phyloP scores from a whole-genome alignment of 345 rosid genomes.

The Citrus sinensis region DNA sequence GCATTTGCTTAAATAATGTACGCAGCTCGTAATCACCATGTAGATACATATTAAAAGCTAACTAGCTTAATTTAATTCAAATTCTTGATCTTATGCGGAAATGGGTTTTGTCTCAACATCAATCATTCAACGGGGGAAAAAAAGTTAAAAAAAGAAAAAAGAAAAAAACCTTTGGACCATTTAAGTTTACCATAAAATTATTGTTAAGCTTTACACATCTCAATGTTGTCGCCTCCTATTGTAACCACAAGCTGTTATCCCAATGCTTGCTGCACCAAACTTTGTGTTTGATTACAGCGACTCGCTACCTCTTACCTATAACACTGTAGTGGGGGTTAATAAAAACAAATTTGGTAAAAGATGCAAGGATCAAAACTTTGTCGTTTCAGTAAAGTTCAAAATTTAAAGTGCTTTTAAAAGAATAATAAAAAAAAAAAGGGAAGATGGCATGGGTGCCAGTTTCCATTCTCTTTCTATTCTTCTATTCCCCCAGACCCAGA shows the following conservation, averaged over 20 bases:
- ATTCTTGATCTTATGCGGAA: neutral
- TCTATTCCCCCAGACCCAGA: constrained; percentile 21
- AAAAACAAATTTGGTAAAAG: neutral
- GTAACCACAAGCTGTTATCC: constrained; percentile 30
- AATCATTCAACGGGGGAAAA: neutral
- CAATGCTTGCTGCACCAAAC: constrained; percentile 39
- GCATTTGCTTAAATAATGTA: neutral
- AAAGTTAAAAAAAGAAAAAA: neutral
- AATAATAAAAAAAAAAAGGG: neutral
- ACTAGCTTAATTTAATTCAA: neutral
- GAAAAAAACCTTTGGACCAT: neutral
- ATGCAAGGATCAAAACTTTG: constrained; percentile 9
- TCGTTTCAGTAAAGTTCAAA: constrained; percentile 28
- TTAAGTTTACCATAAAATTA: neutral
- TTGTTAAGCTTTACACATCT: constrained; percentile 31
- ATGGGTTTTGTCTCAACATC: neutral
- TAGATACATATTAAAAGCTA: neutral
- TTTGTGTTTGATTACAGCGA: constrained; percentile 15
- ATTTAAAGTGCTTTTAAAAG: constrained; percentile 39
- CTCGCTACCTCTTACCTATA: constrained; percentile 11
- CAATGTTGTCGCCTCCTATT: constrained; percentile 48
- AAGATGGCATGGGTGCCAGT: constrained; percentile 12
- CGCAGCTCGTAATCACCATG: neutral
- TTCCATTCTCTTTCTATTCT: constrained; percentile 57
- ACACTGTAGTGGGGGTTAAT: too few species aligned